Percentiles rank a stretch among this genome's conserved stretches.
Evolutionary conservation across 2,329 filamentous ascomycete species (phyloP).

Genomic region (Ceratocystis colombiana): DNA sequence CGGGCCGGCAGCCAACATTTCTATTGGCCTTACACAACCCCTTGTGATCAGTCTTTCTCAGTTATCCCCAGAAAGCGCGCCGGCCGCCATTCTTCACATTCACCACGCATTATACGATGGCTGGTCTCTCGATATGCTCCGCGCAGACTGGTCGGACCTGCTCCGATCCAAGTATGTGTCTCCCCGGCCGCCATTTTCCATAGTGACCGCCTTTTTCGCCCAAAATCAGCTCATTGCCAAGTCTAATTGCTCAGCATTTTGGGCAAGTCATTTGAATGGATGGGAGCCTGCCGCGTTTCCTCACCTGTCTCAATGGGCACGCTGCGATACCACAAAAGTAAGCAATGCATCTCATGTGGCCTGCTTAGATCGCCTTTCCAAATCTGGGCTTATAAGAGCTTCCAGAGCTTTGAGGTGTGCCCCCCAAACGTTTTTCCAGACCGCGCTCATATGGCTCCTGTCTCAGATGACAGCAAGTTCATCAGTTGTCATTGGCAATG

Average conservation of each 20-base stretch:
- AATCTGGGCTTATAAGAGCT: not conserved
- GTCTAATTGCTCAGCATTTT: conserved; percentile 11
- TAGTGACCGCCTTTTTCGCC: conserved; percentile 44
- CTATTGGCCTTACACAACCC: not conserved
- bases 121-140: conserved; percentile 74
- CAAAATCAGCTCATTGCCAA: not conserved
- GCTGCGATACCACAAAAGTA: not conserved
- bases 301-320: conserved; percentile 13
- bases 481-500: conserved; percentile 65
- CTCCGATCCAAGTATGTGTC: conserved; percentile 32
- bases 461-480: conserved; percentile 50
- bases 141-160: conserved; percentile 53
- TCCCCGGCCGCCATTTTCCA: conserved; percentile 48
- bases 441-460: conserved; percentile 57
- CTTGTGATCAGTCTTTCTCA: not conserved
- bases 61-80: not conserved
- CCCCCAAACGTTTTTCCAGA: conserved; percentile 52
- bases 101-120: conserved; percentile 86
- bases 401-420: not conserved
- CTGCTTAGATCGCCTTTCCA: not conserved
- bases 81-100: conserved; percentile 44
- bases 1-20: too few species aligned
- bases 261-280: conserved; percentile 17
- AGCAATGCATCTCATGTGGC: not conserved
- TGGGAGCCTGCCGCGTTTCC: conserved; percentile 7